Conservation (phyloP, 495 filamentous ascomycete genomes). For the Trichoderma asperelloides region DNA sequence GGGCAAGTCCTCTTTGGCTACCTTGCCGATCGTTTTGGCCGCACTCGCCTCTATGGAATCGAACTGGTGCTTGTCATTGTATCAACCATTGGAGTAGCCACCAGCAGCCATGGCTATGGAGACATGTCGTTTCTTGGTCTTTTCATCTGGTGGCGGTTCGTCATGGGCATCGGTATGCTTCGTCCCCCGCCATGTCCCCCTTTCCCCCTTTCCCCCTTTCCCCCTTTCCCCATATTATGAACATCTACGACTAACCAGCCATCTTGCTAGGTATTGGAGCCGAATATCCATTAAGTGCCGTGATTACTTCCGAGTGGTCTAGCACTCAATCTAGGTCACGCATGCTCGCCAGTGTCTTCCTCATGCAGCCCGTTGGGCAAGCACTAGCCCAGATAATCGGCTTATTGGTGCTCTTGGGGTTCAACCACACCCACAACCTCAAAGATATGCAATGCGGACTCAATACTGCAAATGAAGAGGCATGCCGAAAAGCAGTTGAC, state of each 20-base stretch:
- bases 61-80: slow-evolving; percentile 73
- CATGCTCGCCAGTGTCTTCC: slow-evolving; percentile 72
- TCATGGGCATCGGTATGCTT: slow-evolving; percentile 27
- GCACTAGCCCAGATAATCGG: slow-evolving; percentile 59
- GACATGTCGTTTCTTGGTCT: slow-evolving; percentile 27
- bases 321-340: slow-evolving; percentile 67
- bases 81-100: slow-evolving; percentile 58
- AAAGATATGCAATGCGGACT: slow-evolving; percentile 38
- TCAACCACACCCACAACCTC: slow-evolving; percentile 49
- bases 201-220: slow-evolving; percentile 41
- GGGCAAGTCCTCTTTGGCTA: slow-evolving; percentile 70
- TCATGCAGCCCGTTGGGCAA: slow-evolving; percentile 71
- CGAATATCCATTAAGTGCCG: slow-evolving; percentile 65
- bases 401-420: slow-evolving; percentile 56
- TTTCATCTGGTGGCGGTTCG: slow-evolving; percentile 31
- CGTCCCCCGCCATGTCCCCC: slow-evolving; percentile 42
- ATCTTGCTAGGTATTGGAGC: slow-evolving; percentile 52
- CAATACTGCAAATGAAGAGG: slow-evolving; percentile 41
- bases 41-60: slow-evolving; percentile 70
- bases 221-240: slow-evolving; percentile 55
- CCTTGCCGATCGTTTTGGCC: slow-evolving; percentile 64
- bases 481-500: slow-evolving; percentile 59
- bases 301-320: slow-evolving; percentile 66
- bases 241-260: slow-evolving; percentile 46
- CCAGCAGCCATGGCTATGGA: slow-evolving; percentile 48